Conservation (phyloP, 2,329 filamentous ascomycete genomes). For the Sarocladiaceae sp. region DNA sequence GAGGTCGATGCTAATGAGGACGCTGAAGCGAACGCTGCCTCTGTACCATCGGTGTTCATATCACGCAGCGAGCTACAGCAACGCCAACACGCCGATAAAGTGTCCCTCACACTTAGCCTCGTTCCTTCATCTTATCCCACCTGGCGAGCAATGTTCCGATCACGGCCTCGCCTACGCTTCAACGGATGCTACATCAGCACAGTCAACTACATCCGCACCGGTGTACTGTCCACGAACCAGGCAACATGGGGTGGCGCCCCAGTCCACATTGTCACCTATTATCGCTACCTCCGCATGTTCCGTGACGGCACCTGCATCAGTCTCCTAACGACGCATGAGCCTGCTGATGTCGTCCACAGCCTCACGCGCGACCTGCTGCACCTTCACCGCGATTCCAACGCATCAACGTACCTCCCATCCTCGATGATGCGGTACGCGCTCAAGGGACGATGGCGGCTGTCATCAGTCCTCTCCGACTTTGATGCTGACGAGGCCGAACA, state of each 20-base stretch:
- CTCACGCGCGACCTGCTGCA: constrained; percentile 65
- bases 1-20: constrained; percentile 23
- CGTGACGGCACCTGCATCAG: constrained; percentile 80
- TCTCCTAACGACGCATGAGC: constrained; percentile 74
- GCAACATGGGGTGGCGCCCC: constrained; percentile 68
- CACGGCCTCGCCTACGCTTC: constrained; percentile 81
- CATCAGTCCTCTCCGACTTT: constrained; percentile 26
- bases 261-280: constrained; percentile 95
- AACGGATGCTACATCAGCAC: constrained; percentile 96
- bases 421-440: constrained; percentile 63
- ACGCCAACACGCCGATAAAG: constrained; percentile 25
- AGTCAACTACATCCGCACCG: constrained; percentile 86
- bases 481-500: constrained; percentile 18
- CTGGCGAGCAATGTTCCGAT: constrained; percentile 69
- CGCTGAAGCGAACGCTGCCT: neutral
- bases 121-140: constrained; percentile 38
- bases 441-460: constrained; percentile 48
- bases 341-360: constrained; percentile 79
- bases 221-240: constrained; percentile 63
- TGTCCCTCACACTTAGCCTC: constrained; percentile 33
- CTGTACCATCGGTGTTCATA: constrained; percentile 15
- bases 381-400: constrained; percentile 29
- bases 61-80: constrained; percentile 30
- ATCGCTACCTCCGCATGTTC: constrained; percentile 92
- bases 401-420: constrained; percentile 26